Base-by-base conservation (phyloP, 805 yeast genomes). In the Brettanomyces nanus region DNA sequence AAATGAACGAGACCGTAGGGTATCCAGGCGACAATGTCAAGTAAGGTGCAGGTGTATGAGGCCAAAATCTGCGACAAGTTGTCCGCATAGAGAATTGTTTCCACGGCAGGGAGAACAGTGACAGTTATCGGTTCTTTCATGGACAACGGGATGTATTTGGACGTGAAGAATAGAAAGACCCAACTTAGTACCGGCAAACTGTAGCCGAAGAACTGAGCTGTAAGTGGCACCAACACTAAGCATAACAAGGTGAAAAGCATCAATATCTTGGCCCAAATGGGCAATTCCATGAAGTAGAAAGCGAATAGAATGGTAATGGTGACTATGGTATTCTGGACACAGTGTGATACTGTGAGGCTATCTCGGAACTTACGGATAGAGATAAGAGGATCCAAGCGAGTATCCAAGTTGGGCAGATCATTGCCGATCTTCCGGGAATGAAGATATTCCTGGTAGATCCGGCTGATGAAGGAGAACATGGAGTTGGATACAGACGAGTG, bases 1-100 rank as follows among this genome's bases (percentile, higher is more conserved):
- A 85, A 90, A 63, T 90, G 98, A 41, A 85, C 67, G 11, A 92
- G 56, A 2, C 98, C 98, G 56, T 90, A 90, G 2, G 98, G 97
- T 26, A 92, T 56, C 97, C 97, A 90, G 6, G 96, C 95, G 30
- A 86, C 49, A 6, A 90, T 65, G 54, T 90, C 97, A 35, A 85
- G 64, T 6, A 77, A 52, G 1, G 84, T 61, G 41, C 69, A 73
- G 17, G 82, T 79, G 14, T 79, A 66, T 6, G 90, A 75, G 1
- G 97, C 94, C 51, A 89, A 68, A 17, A 90, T 76, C 52, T 83
- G 85, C 37, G 89, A 78, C 49, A 92, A 68, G 59, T 92, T 85
- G 51, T 90, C 96, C 33, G 97, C 97, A 55, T 85, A 90, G 42
- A 92, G 66, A 39, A 89, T 83, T 25, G 96, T 86, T 59, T 90